Percentiles rank a stretch among this genome's conserved stretches.
These are phyloP conservation scores for Panicum miliaceum DNA, from an alignment of 176 grass and related monocot species.

Conservation along the genomic window DNA sequence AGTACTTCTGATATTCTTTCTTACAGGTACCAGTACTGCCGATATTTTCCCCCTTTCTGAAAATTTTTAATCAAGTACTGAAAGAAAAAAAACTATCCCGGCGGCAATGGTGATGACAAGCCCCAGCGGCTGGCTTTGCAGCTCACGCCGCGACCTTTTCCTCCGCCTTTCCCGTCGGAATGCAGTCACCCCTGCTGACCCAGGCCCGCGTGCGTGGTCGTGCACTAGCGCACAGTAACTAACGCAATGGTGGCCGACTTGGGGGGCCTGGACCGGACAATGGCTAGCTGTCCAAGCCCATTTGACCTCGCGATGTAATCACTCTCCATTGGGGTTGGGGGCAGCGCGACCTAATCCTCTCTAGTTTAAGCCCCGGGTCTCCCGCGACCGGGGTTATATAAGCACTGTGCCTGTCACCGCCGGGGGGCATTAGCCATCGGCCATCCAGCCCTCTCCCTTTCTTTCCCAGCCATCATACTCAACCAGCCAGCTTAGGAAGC, in stretches of 20 bases:
- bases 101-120: not conserved
- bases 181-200: slow-evolving; percentile 33
- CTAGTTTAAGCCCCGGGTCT: not conserved
- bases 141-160: not conserved
- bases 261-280: slow-evolving; percentile 36
- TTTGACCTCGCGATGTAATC: slow-evolving; percentile 40
- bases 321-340: slow-evolving; percentile 53
- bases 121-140: not conserved
- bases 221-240: too few relatives aligned
- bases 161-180: slow-evolving; percentile 30
- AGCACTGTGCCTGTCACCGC: slow-evolving; percentile 32
- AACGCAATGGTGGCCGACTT: slow-evolving; percentile 18
- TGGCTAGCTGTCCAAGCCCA: slow-evolving; percentile 33
- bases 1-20: not conserved
- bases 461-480: not conserved
- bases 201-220: slow-evolving; percentile 18
- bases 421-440: slow-evolving; percentile 19
- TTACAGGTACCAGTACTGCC: not conserved
- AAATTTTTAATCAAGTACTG: not conserved
- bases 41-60: not conserved
- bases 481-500: not conserved
- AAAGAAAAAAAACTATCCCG: not conserved
- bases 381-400: slow-evolving; percentile 50
- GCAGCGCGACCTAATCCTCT: slow-evolving; percentile 56
- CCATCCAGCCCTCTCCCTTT: slow-evolving; percentile 36